These are phyloP conservation scores for Globisporangium alternatum DNA, from an alignment of 352 stramenopile species.

Conservation along the genomic window DNA sequence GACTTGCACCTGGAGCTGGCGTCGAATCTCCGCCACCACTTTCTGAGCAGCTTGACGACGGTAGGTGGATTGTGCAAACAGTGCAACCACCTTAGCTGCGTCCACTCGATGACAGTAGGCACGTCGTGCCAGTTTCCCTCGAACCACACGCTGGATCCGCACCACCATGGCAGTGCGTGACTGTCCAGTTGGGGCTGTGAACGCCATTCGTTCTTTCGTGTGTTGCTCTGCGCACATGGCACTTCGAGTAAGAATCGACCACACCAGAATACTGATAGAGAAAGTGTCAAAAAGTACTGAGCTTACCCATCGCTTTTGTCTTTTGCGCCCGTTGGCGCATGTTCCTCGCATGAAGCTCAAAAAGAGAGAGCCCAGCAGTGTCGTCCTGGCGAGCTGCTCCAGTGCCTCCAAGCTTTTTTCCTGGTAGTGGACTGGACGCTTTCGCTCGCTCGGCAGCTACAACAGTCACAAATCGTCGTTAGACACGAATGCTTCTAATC, in stretches of 20 bases:
- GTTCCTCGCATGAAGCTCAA: constrained; percentile 17
- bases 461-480: constrained; percentile 14
- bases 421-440: neutral
- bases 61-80: constrained; percentile 35
- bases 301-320: constrained; percentile 15
- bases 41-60: constrained; percentile 33
- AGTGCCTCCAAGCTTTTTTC: constrained; percentile 5
- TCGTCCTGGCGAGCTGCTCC: neutral
- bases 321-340: constrained; percentile 18
- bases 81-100: constrained; percentile 27
- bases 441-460: constrained; percentile 14
- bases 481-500: constrained; percentile 14
- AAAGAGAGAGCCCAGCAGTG: constrained; percentile 14
- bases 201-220: constrained; percentile 18
- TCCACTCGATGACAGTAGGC: constrained; percentile 25
- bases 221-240: constrained; percentile 13
- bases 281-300: neutral
- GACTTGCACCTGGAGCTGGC: constrained; percentile 23
- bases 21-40: constrained; percentile 21
- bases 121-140: constrained; percentile 34
- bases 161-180: constrained; percentile 42
- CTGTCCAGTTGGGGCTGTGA: constrained; percentile 12
- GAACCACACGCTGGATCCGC: constrained; percentile 39
- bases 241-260: neutral
- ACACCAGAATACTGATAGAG: no score